Evolutionary conservation across 2,329 filamentous ascomycete species (phyloP).

Genomic region (Ophiostoma quercus): DNA sequence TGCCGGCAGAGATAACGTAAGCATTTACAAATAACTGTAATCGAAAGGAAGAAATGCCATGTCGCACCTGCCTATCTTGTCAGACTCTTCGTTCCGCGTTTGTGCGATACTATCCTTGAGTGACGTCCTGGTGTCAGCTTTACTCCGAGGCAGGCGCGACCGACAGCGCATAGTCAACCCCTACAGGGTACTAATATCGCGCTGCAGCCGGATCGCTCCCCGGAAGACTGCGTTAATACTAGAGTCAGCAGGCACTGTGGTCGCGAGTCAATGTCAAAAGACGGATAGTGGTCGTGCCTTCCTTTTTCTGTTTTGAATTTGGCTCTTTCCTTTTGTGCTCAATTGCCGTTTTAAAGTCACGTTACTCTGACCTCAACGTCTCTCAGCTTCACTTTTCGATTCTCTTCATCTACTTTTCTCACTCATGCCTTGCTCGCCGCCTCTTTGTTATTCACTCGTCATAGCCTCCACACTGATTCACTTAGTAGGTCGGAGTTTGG

Average conservation of each 20-base stretch:
- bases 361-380: too few species aligned
- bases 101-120: neutral
- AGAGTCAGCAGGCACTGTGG: neutral
- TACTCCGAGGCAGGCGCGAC: neutral
- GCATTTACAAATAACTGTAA: neutral
- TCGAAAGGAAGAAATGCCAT: neutral
- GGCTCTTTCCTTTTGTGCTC: too few species aligned
- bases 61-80: slow-evolving; percentile 2
- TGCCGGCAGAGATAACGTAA: neutral
- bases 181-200: neutral
- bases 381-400: too few species aligned
- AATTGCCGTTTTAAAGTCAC: too few species aligned
- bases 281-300: too few species aligned
- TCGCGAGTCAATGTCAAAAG: too few species aligned
- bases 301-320: too few species aligned
- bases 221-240: neutral
- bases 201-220: neutral
- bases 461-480: neutral
- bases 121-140: neutral
- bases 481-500: too few species aligned
- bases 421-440: neutral
- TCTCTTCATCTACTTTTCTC: neutral
- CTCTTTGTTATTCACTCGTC: neutral
- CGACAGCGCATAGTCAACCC: neutral
- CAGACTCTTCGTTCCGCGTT: neutral